Evolutionary conservation across 2,329 filamentous ascomycete species (phyloP), one percentile per base, ranked within the genome.

Genomic region (Aspergillus texensis): DNA sequence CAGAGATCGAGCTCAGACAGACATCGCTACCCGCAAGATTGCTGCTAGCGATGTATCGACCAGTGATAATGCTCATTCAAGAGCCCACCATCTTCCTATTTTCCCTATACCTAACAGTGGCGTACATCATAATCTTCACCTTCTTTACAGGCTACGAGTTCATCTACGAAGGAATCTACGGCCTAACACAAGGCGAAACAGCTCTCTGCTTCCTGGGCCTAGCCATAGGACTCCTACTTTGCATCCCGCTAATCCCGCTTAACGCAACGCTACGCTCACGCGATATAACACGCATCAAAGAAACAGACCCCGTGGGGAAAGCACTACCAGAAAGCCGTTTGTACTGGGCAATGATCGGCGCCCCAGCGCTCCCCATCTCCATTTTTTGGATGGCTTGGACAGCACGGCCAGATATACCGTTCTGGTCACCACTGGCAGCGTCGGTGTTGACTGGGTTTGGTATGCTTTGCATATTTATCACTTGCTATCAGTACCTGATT

Each of bases 381-480:
- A 74, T 88, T 4, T 87, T 88, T 68, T 88, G 85, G 85, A 84
- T 88, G 75, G 86, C 80, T 0, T 88, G 85, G 86, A 86, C 83
- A 0, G 68, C 45, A 24, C 26, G 21, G 70, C 36, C 71, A 63
- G 45, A 67, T 71, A 66, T 43, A 62, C 60, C 16, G 28, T 32
- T 83, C 67, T 87, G 84, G 84, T 82, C 80, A 19, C 81, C 82
- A 0, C 77, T 87, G 2, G 72, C 74, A 1, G 83, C 84, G 0
- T 83, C 79, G 21, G 79, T 82, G 1, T 66, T 85, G 0, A 85
- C 87, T 67, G 85, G 85, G 4, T 81, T 81, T 64, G 83, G 82
- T 1, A 78, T 82, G 39, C 78, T 83, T 11, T 79, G 78, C 54
- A 76, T 85, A 8, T 86, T 85, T 71, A 82, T 85, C 64, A 79